Base-by-base conservation (phyloP, 768 basidiomycete species). In the Tricholoma sp. region DNA sequence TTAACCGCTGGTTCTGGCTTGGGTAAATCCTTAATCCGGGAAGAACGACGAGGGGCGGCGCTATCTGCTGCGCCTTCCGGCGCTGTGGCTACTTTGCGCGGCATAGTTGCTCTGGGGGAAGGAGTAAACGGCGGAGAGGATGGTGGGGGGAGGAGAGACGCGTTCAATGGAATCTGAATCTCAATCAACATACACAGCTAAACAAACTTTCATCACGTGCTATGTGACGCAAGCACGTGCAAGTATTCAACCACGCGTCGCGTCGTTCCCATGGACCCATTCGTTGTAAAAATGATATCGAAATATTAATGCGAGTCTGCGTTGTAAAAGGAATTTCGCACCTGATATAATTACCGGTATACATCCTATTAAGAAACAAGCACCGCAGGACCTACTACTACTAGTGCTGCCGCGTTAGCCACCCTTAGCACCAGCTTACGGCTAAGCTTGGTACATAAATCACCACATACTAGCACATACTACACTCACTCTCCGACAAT, bases 11-110 rank as follows among this genome's bases (percentile, higher is more conserved):
- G 70, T 39, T 69, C 84, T 1, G 73, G 67, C 69, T 84, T 87
- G 54, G 85, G 85, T 58, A 81, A 79, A 24, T 85, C 86, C 70
- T 89, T 89, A 73, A 90, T 88, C 64, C 88, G 84, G 31, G 80
- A 72, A 7, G 87, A 89, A 72, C 88, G 88, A 69, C 88, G 86
- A 35, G 87, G 87, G 66, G 75, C 77, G 5, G 71, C 57, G 9
- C 67, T 51, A 43, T 78, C 76, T 45, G 73, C 72, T 22, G 75
- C 71, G 52, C 74, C 68, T 21, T 72, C 76, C 2, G 69, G 68
- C 34, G 78, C 58, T 47, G 80, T 62, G 50, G 81, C 81, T 50
- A 85, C 79, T 82, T 88, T 89, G 65, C 87, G 83, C 61, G 88
- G 86, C 88, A 89, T 89, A 60, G 61, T 67, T 50, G 61, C 29